phyloP scores from a whole-genome alignment of 805 yeast genomes.

The Clavispora fructus region DNA sequence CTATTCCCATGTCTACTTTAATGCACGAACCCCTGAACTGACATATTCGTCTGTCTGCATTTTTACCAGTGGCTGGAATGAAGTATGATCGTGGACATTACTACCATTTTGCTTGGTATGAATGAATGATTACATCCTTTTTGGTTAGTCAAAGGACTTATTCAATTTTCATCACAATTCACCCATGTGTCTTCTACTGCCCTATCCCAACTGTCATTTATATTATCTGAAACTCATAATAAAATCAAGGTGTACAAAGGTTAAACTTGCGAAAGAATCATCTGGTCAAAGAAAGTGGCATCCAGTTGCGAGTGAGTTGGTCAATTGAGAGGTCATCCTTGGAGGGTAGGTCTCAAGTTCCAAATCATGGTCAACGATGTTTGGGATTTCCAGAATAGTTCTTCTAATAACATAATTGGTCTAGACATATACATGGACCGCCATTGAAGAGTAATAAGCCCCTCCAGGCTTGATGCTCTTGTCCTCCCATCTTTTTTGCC shows the following conservation, averaged over 20 bases:
- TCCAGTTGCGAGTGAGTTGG: constrained; percentile 5
- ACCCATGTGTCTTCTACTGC: no score
- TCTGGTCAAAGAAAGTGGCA: constrained; percentile 1
- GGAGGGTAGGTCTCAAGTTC: constrained; percentile 6
- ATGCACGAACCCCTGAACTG: background rate
- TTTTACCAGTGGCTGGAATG: no score
- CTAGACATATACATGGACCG: constrained; percentile 13
- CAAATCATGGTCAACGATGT: constrained; percentile 2
- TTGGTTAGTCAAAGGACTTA: no score
- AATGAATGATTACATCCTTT: no score
- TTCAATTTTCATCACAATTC: no score
- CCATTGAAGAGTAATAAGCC: constrained; percentile 12
- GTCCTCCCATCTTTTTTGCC: constrained; percentile 32
- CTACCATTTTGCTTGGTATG: no score
- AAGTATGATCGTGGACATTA: no score
- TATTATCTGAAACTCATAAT: no score
- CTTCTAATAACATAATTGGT: constrained; percentile 2
- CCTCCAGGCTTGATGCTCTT: constrained; percentile 14
- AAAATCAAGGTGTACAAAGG: no score
- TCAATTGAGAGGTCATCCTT: constrained; percentile 6
- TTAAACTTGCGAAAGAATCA: background rate
- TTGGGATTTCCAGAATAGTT: constrained; percentile 1
- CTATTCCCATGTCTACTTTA: constrained; percentile 19
- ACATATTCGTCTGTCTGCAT: background rate
- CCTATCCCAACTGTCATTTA: no score